A percentile compares a stretch with the other conserved stretches of the same genome.
Conservation (phyloP, 2,329 filamentous ascomycete genomes). For the Hypoxylon sp. region DNA sequence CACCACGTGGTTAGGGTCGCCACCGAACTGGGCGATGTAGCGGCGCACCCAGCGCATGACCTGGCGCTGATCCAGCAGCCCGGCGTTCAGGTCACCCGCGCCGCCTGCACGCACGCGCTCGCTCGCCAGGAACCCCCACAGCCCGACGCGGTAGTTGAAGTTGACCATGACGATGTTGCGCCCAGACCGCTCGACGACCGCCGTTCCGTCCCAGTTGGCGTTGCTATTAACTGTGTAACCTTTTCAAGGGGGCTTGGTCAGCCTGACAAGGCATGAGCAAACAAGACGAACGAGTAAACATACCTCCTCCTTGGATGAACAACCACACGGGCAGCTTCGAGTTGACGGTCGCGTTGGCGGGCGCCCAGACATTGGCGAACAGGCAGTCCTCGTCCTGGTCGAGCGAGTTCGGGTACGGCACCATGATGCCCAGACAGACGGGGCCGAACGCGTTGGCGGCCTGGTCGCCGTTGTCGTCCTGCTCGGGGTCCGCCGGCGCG, state of each 20-base stretch:
- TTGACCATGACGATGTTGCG: constrained; percentile 62
- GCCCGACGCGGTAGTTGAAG: constrained; percentile 70
- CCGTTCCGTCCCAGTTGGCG: constrained; percentile 59
- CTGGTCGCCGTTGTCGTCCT: constrained; percentile 44
- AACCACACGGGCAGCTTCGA: constrained; percentile 62
- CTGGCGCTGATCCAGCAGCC: constrained; percentile 69
- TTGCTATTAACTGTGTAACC: constrained; percentile 59
- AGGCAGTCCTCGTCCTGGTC: constrained; percentile 53
- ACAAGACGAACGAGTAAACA: not conserved
- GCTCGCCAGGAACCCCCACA: constrained; percentile 69
- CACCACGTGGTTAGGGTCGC: constrained; percentile 65
- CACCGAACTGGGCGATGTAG: constrained; percentile 66
- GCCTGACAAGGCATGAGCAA: not conserved
- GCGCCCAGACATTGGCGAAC: constrained; percentile 55
- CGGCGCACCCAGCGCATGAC: constrained; percentile 67
- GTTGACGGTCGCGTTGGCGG: constrained; percentile 48
- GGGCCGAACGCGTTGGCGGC: constrained; percentile 53
- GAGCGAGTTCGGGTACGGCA: constrained; percentile 41
- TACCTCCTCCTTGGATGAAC: constrained; percentile 54
- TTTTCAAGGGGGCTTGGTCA: constrained; percentile 10
- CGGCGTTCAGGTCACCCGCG: constrained; percentile 62
- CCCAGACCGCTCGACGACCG: constrained; percentile 54
- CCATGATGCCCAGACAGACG: constrained; percentile 53
- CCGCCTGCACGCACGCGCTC: constrained; percentile 62
- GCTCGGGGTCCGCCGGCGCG: constrained; percentile 55